Percentiles rank a stretch among this genome's conserved stretches.
Evolutionary conservation across 192 early-diverging fungal genomes (phyloP).

Genomic region (Rhizoclosmatium globosum): DNA sequence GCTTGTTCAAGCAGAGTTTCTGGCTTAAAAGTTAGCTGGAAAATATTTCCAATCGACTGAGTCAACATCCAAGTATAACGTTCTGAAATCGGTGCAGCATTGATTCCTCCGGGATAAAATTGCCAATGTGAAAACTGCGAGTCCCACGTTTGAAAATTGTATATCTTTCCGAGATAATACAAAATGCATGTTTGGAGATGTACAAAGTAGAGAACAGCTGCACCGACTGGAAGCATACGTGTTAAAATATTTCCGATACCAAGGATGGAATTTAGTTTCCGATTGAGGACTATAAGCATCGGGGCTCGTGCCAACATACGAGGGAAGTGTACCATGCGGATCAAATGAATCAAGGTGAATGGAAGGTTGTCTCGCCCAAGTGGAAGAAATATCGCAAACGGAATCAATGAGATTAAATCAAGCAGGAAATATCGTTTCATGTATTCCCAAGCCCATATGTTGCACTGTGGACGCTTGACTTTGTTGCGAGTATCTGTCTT

Average conservation of each 20-base stretch:
- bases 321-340: constrained; percentile 10
- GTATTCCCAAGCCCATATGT: constrained; percentile 2
- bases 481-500: constrained; percentile 1
- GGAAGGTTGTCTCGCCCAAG: background rate
- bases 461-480: background rate
- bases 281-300: background rate
- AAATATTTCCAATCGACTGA: constrained; percentile 41
- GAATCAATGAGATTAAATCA: constrained; percentile 9
- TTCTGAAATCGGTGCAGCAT: background rate
- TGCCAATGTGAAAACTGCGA: constrained; percentile 21
- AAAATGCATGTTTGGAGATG: constrained; percentile 39
- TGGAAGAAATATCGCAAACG: background rate
- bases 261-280: background rate
- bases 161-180: constrained; percentile 30
- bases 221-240: constrained; percentile 19
- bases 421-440: background rate
- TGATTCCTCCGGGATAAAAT: constrained; percentile 17
- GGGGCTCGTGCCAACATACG: constrained; percentile 23
- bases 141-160: constrained; percentile 12
- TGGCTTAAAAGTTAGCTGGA: constrained; percentile 33
- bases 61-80: constrained; percentile 28
- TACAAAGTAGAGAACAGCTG: constrained; percentile 16
- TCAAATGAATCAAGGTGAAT: background rate
- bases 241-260: constrained; percentile 28
- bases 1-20: constrained; percentile 19